Evolutionary conservation across 1,139 yeast species (phyloP).

Genomic region (Taphrina deformans): DNA sequence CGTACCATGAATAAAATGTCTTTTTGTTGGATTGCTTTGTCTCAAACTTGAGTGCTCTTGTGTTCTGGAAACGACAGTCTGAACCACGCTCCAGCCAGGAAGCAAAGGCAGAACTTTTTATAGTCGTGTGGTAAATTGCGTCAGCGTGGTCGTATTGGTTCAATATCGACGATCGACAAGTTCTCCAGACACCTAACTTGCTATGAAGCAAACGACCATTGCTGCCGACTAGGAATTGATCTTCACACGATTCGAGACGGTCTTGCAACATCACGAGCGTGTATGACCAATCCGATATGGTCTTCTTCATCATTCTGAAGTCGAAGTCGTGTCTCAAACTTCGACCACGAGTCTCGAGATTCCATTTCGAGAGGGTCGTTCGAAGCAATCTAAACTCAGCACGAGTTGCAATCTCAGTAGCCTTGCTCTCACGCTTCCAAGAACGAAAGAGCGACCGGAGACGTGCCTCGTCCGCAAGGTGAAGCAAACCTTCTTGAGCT

Average conservation of each 20-base stretch:
- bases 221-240: background rate
- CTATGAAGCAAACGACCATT: background rate
- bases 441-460: background rate
- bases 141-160: background rate
- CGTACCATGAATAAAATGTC: background rate
- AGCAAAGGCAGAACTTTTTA: background rate
- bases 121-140: background rate
- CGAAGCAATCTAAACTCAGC: background rate
- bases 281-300: background rate
- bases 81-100: background rate
- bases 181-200: background rate
- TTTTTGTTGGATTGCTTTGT: background rate
- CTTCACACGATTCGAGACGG: background rate
- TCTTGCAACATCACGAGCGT: background rate
- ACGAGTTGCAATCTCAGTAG: background rate
- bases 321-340: background rate
- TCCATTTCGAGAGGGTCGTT: background rate
- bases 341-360: slow-evolving; percentile 12
- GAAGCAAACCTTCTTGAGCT: background rate
- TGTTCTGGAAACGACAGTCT: background rate
- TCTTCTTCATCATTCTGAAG: background rate
- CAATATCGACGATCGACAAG: background rate
- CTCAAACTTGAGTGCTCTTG: background rate
- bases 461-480: background rate
- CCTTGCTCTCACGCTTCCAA: slow-evolving; percentile 10